Evolutionary conservation across 2,329 filamentous ascomycete genomes (phyloP), one percentile per base, ranked within the genome.

Genomic region (Ophiobolus disseminans): DNA sequence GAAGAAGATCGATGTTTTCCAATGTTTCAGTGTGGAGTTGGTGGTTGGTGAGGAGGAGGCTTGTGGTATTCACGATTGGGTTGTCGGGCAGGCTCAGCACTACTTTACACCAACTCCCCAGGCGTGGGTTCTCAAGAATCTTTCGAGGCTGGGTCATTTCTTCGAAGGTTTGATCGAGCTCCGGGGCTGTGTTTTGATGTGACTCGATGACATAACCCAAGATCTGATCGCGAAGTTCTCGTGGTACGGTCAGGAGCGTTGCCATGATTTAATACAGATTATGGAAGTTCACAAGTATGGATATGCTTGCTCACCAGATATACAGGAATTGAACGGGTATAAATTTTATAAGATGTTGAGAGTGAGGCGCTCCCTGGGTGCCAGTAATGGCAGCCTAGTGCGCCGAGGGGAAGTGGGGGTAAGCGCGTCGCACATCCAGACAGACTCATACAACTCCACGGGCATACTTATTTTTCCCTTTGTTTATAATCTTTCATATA

Each of bases 191-290:
- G 20, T 43, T 40, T 16, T 31, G 40, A 21, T 28, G 26, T 13
- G 40, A 14, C 8, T 48, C 41, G 22, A 60, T 28, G 26, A 48
- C 51, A 25, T 50, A 46, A n/a, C 19, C 41, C 32, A 50, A 47
- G 16, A 62, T 62, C 19, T 53, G 40, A 37, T 59, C 53, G 36
- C 56, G 58, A 6, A 61, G 26, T 40, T 61, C 56, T 26, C 53
- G 56, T 9, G 56, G 53, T 22, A 61, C 16, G 20, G 45, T 32
- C 40, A 55, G 40, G 22, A 61, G 34, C 3, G 49, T 39, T 11
- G 75, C 73, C 22, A 77, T 76, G 7, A 8, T 45, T 14, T 14
- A 14, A n/a, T n/a, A n/a, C n/a, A n/a, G n/a, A n/a, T n/a, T n/a
- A n/a, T n/a, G n/a, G n/a, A n/a, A n/a, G n/a, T n/a, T n/a, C n/a